Evolutionary conservation across 768 basidiomycete genomes (phyloP), one percentile per base, ranked within the genome.

Genomic region (Phlegmacium glaucopus): DNA sequence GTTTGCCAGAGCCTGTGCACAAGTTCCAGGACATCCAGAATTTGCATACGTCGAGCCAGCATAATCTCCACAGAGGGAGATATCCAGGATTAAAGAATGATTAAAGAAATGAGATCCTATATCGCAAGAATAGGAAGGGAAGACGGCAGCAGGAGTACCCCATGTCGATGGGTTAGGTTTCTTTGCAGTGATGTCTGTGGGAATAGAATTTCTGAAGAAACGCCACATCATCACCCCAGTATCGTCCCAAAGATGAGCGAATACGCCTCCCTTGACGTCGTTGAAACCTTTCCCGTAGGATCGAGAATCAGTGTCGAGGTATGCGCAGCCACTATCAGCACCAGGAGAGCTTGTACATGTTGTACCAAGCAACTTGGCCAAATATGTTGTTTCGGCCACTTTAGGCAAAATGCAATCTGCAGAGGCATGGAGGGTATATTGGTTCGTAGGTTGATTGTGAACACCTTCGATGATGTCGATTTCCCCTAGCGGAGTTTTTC

Each of bases 391-490:
- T 16, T 49, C 16, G 27, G 54, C 55, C 36, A 65, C 56, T 28
- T 67, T 55, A 12, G 61, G 66, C 45, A 66, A 59, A 6, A 64
- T 60, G 52, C 77, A 76, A 30, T 69, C 71, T 11, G 64, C 58
- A 7, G 74, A 67, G 15, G 77, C 82, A 61, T 90, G 88, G 5
- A 89, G 69, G 1, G 86, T 80, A 62, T 79, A 77, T 49, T 82
- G 83, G 53, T 90, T 88, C 25, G 61, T 67, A 1, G 64, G 50
- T 57, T 78, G 72, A 18, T 74, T 56, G 54, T 90, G 78, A 45
- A 90, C 85, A 13, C 85, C 84, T 58, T 91, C 89, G 8, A 90
- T 60, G 42, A 87, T 76, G 56, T 90, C 89, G 39, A 88, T 83
- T 61, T 90, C 86, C n/a, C 74, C 70, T 66, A 42, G 43, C 42